Evolutionary conservation across 139 green algal genomes (phyloP).

Genomic region (Desmodesmus armatus): DNA sequence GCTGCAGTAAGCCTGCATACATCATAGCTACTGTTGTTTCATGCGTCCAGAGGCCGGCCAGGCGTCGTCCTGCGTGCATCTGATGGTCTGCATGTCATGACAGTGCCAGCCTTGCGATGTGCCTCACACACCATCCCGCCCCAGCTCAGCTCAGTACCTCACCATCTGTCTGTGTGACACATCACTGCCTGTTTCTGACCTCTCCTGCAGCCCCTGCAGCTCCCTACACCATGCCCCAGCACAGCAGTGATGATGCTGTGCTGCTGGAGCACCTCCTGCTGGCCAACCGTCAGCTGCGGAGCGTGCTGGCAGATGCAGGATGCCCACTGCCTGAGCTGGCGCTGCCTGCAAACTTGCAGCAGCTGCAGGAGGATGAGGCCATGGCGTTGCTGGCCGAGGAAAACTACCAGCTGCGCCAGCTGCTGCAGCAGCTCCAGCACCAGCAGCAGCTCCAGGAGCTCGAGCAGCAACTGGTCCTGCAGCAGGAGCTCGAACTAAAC

Average conservation of each 20-base stretch:
- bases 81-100: no score
- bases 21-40: no score
- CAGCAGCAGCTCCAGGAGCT: constrained; percentile 29
- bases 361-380: constrained; percentile 3
- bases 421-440: constrained; percentile 26
- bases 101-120: no score
- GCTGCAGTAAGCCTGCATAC: no score
- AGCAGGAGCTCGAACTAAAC: not conserved
- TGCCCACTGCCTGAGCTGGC: not conserved
- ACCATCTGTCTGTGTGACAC: no score
- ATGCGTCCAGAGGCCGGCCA: no score
- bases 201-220: no score
- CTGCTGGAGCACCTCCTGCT: constrained; percentile 7
- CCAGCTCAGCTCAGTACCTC: no score
- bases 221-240: no score
- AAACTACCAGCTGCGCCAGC: constrained; percentile 38
- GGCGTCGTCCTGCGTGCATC: no score
- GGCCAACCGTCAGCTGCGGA: constrained; percentile 25
- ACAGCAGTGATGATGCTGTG: constrained; percentile 17
- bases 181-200: no score
- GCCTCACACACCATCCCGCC: no score
- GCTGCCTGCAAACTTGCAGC: not conserved
- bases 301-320: constrained; percentile 11
- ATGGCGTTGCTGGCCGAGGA: constrained; percentile 25
- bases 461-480: constrained; percentile 18